Evolutionary conservation across 1,284 basidiomycete species (phyloP), one percentile per base, ranked within the genome.

Genomic region (Ustilago trichophora): DNA sequence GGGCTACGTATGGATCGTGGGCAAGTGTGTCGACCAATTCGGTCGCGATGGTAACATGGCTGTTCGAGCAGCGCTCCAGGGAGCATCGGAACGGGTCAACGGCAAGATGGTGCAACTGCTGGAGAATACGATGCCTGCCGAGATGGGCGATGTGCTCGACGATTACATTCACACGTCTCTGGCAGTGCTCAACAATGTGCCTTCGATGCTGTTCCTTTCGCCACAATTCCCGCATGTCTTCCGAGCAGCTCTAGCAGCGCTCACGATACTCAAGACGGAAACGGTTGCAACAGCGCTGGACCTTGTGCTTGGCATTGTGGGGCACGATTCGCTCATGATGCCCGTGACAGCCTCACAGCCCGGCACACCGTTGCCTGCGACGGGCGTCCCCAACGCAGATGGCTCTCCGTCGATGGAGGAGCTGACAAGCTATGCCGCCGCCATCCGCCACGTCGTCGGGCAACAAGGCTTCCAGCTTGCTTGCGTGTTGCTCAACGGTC

Each of bases 1-100:
- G 1, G 90, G 91, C 70, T 98, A 93, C 82, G 82, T 98, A 12
- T 99, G 96, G 96, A 93, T 98, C 66, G 88, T 89, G 15, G 90
- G 92, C 42, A 96, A 96, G 82, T 83, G 90, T 18, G 63, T 82
- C 46, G 78, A 77, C 21, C 56, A 63, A 31, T 80, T 59, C 26
- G 76, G 70, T 1, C 29, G 67, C 4, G 57, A 52, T 12, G 62
- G 68, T 37, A 64, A 66, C 22, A 48, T 51, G 22, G 46, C 58
- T 0, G 60, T 77, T 11, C 44, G 43, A 11, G 51, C 47, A 9
- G 66, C 71, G 18, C 50, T 80, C 32, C 59, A 58, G 18, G 65
- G 42, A 13, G 71, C 76, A 0, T 73, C 69, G 25, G 73, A 78
- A 41, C 55, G 69, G 26, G 56, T 77, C 43, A 74, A 64, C 19